phyloP scores from a whole-genome alignment of 2,329 filamentous ascomycete genomes.

The Chalara sp. region DNA sequence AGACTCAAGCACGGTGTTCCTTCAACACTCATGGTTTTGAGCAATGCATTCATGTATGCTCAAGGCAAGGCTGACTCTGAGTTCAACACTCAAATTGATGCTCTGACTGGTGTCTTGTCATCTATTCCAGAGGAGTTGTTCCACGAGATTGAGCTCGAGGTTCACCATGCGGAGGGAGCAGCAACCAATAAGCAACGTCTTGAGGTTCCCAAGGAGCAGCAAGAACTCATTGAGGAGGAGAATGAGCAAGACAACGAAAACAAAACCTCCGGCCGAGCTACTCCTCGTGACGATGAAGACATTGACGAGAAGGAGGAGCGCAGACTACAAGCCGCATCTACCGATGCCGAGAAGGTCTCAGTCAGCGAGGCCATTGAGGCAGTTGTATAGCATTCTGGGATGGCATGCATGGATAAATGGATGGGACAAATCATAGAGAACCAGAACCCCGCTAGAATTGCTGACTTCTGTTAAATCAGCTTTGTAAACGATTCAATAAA shows the following conservation, averaged over 20 bases:
- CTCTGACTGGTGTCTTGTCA: conserved; percentile 83
- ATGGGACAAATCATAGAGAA: conserved; percentile 18
- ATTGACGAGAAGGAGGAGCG: conserved; percentile 92
- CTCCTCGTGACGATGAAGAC: conserved; percentile 79
- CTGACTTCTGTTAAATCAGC: no score
- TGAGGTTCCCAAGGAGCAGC: conserved; percentile 96
- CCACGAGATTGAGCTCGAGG: conserved; percentile 98
- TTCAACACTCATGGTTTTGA: conserved; percentile 88
- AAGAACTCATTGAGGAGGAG: conserved; percentile 96
- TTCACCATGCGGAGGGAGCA: conserved; percentile 91
- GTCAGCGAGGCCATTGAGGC: conserved; percentile 48
- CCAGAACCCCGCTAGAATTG: no score
- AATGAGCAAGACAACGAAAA: conserved; percentile 83
- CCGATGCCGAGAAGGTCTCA: conserved; percentile 37
- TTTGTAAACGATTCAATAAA: no score
- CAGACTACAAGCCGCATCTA: conserved; percentile 42
- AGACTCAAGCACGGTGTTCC: conserved; percentile 89
- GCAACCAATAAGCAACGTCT: conserved; percentile 98
- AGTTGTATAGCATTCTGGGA: conserved; percentile 16
- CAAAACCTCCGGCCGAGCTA: conserved; percentile 64
- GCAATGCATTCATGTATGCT: conserved; percentile 96
- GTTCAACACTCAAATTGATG: conserved; percentile 84
- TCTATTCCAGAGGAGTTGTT: conserved; percentile 96
- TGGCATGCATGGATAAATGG: conserved; percentile 11
- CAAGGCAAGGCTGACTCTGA: conserved; percentile 77